Conservation (phyloP, 495 filamentous ascomycete genomes). For the Zalerion maritima region DNA sequence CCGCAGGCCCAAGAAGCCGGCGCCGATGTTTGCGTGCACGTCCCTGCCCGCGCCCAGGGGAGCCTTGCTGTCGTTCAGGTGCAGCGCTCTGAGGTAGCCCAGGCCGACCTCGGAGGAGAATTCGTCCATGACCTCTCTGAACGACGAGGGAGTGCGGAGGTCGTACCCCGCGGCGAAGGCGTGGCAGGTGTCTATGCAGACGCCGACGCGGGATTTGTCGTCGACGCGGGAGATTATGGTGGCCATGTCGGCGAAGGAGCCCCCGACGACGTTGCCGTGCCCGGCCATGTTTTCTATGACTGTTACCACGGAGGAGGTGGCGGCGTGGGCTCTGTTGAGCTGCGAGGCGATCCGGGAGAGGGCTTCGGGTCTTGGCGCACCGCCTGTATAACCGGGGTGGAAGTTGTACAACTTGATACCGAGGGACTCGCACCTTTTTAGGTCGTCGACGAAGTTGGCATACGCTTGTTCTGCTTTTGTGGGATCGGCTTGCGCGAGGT, state of each 20-base stretch:
- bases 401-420: constrained; percentile 92
- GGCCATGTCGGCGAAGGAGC: constrained; percentile 66
- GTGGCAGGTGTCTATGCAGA: constrained; percentile 95
- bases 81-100: constrained; percentile 67
- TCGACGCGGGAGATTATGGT: constrained; percentile 67
- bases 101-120: constrained; percentile 73
- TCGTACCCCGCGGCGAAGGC: constrained; percentile 89
- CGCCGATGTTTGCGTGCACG: constrained; percentile 87
- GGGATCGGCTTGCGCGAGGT: constrained; percentile 71
- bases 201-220: constrained; percentile 76
- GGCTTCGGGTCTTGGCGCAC: constrained; percentile 47
- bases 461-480: constrained; percentile 80
- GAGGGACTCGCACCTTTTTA: constrained; percentile 74
- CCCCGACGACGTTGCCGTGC: constrained; percentile 73
- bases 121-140: constrained; percentile 50
- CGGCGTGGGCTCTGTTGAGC: constrained; percentile 65
- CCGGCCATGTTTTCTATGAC: constrained; percentile 95
- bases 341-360: constrained; percentile 62
- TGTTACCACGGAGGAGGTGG: constrained; percentile 59
- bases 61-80: constrained; percentile 89
- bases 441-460: constrained; percentile 72
- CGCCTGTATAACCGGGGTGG: constrained; percentile 74
- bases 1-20: constrained; percentile 76
- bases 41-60: constrained; percentile 66
- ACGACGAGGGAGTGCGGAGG: constrained; percentile 58